Percentiles rank a stretch among this genome's conserved stretches.
These are phyloP conservation scores for Pichia cabralensis DNA, from an alignment of 805 yeast genomes.

Conservation along the genomic window DNA sequence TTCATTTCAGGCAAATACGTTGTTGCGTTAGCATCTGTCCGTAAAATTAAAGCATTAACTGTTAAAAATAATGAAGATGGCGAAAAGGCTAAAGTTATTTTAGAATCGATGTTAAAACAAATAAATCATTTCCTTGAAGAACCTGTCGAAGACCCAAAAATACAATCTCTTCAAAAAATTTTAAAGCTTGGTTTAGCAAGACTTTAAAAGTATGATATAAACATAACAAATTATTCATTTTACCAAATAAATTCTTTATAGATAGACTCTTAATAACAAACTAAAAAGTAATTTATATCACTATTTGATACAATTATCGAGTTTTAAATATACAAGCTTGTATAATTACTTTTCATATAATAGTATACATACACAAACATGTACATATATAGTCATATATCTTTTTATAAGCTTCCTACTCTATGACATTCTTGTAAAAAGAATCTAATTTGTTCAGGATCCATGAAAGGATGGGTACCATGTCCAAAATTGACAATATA, in stretches of 20 bases:
- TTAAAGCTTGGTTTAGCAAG: conserved; percentile 11
- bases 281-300: too few species aligned
- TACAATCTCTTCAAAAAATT: conserved; percentile 8
- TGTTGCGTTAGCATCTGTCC: conserved; percentile 7
- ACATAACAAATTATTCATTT: background rate
- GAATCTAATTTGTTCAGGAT: conserved; percentile 77
- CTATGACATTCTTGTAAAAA: conserved; percentile 57
- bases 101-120: conserved; percentile 3
- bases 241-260: background rate
- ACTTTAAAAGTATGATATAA: conserved; percentile 1
- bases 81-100: background rate
- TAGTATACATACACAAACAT: too few species aligned
- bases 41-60: conserved; percentile 9
- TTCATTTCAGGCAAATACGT: conserved; percentile 10
- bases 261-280: too few species aligned
- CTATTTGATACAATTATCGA: too few species aligned
- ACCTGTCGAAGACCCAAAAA: conserved; percentile 6
- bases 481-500: conserved; percentile 96
- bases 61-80: background rate
- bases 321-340: too few species aligned
- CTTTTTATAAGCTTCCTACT: conserved; percentile 8
- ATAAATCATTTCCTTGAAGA: conserved; percentile 6
- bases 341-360: too few species aligned
- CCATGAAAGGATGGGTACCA: conserved; percentile 97
- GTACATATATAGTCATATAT: too few species aligned